Base-by-base conservation (phyloP, 2,329 filamentous ascomycete genomes). In the Colletotrichum plurivorum region DNA sequence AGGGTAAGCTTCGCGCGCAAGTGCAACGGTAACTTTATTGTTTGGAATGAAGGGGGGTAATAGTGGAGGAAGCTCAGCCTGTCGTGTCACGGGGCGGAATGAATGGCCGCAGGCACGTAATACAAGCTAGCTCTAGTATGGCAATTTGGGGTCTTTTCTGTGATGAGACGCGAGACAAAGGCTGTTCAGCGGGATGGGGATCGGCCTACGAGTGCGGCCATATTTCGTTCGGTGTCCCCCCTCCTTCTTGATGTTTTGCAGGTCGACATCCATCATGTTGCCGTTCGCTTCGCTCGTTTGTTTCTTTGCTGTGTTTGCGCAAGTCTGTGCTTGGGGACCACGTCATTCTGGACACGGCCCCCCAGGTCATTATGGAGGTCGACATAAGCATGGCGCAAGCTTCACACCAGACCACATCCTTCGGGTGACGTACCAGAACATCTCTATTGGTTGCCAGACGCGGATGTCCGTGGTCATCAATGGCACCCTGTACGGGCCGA, bases 401-500 rank as follows among this genome's bases (percentile, higher is more conserved):
- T 69, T 69, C 25, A 59, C 56, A 2, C 67, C 67, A 1, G 67
- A 69, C 51, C 27, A 67, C 5, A 46, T 69, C 1, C 18, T 69
- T 18, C 43, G 55, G 4, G 12, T 69, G 16, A 61, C 62, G 3
- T 66, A 69, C 25, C 77, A 82, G 67, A 80, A 81, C 20, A 76
- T 85, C 52, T 79, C 77, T 2, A 79, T 86, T 54, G 82, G 83
- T 56, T 88, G 87, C 70, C 75, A 84, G 68, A 76, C 78, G 3
- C 79, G 85, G 22, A 77, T 80, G 59, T 87, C 80, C 4, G 84
- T 84, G 0, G 73, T 88, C 13, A 78, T 89, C 66, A 89, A 89
- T 75, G 85, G 85, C 58, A 85, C 84, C 1, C 81, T 80, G 46
- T 85, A 87, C 4, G 88, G 85, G 3, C 87, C 88, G 3, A 71